Conservation (phyloP, 1,284 basidiomycete species). For the Leccinum solheimii region DNA sequence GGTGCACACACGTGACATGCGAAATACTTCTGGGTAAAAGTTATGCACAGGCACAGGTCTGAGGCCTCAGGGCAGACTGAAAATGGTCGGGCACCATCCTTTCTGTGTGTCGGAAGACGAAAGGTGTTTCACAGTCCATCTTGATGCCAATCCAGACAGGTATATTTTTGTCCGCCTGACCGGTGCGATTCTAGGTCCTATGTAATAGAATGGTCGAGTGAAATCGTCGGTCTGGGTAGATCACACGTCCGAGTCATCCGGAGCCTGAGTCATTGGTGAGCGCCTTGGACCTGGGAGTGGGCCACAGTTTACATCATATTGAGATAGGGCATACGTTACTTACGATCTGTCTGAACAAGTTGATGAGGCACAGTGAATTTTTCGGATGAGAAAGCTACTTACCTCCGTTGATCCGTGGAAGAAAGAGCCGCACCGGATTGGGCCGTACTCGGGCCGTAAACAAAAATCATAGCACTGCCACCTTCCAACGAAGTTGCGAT, state of each 20-base stretch:
- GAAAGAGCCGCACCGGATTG: not conserved
- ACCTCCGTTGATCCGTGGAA: not conserved
- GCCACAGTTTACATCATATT: not conserved
- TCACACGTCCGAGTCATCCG: not conserved
- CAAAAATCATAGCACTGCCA: conserved; percentile 4
- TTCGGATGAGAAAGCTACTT: not conserved
- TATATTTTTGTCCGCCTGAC: not conserved
- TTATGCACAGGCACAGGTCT: not conserved
- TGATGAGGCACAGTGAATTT: not conserved
- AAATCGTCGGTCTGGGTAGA: not conserved
- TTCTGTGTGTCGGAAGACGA: not conserved
- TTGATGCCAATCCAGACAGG: not conserved
- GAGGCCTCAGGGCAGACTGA: not conserved
- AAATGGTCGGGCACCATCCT: not conserved
- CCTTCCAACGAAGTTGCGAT: not conserved
- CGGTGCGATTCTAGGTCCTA: not conserved
- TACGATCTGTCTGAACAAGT: not conserved
- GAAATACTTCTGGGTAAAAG: not conserved
- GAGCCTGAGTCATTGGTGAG: not conserved
- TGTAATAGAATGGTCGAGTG: not conserved
- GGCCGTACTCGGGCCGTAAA: not conserved
- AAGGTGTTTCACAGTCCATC: not conserved
- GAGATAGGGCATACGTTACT: not conserved
- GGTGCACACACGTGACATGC: not conserved
- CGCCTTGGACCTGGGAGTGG: not conserved